Conservation (phyloP, 2,329 filamentous ascomycete species). For the Calonectria henricotiae region DNA sequence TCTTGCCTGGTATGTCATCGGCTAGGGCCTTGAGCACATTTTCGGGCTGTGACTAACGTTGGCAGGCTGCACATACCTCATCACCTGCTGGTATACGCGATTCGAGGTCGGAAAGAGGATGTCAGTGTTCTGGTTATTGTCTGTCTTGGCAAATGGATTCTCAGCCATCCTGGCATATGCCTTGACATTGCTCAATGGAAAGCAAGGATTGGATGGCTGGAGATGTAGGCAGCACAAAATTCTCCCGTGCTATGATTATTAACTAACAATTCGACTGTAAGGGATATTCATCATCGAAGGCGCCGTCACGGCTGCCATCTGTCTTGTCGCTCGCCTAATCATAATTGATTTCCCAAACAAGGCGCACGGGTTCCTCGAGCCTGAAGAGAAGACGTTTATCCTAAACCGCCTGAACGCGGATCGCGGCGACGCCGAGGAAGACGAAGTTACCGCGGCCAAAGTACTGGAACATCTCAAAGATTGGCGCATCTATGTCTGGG, state of each 20-base stretch:
- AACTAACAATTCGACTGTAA: neutral
- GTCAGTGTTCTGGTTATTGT: slow-evolving; percentile 29
- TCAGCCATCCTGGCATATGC: slow-evolving; percentile 32
- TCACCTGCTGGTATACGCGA: slow-evolving; percentile 31
- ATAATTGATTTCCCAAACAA: slow-evolving; percentile 37
- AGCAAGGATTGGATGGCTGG: slow-evolving; percentile 26
- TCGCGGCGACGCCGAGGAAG: slow-evolving; percentile 35
- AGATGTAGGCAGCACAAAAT: slow-evolving; percentile 13
- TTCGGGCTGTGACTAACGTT: neutral
- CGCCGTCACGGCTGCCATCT: slow-evolving; percentile 27
- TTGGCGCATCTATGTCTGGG: slow-evolving; percentile 33
- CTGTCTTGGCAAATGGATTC: slow-evolving; percentile 21
- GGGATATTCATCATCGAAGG: slow-evolving; percentile 40
- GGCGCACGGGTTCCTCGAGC: slow-evolving; percentile 27
- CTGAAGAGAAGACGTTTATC: slow-evolving; percentile 24
- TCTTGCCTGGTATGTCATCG: slow-evolving; percentile 27
- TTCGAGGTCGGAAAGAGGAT: slow-evolving; percentile 26
- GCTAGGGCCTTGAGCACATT: too few species aligned
- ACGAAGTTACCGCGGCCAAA: slow-evolving; percentile 1
- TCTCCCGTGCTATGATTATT: neutral
- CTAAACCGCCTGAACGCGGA: slow-evolving; percentile 28
- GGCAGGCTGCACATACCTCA: slow-evolving; percentile 29
- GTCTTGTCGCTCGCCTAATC: slow-evolving; percentile 22
- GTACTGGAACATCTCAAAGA: slow-evolving; percentile 26
- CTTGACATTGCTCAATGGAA: slow-evolving; percentile 23